phyloP scores from a whole-genome alignment of 148 eudicot genomes.

The Silene latifolia region DNA sequence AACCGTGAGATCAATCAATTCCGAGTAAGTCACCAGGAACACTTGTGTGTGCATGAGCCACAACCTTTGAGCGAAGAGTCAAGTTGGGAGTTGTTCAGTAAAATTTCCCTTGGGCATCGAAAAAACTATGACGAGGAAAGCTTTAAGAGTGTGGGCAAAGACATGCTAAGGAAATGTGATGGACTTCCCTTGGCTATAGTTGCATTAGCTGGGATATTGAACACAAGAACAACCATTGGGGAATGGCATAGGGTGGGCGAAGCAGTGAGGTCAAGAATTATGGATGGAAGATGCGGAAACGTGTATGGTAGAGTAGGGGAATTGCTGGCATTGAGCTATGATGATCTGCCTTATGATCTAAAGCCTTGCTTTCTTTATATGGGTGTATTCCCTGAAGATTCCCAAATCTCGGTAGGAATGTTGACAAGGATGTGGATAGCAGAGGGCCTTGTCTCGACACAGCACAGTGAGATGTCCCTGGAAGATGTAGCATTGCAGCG shows the following conservation, averaged over 20 bases:
- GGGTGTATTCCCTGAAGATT: conserved; percentile 27
- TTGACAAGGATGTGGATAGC: conserved; percentile 26
- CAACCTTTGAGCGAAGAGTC: conserved; percentile 22
- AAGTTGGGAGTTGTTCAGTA: conserved; percentile 37
- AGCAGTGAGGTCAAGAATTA: conserved; percentile 8
- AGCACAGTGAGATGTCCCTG: conserved; percentile 4
- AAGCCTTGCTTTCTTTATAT: conserved; percentile 30
- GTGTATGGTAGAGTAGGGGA: conserved; percentile 12
- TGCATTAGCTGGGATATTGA: conserved; percentile 33
- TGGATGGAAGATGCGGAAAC: conserved; percentile 10
- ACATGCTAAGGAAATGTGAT: conserved; percentile 30
- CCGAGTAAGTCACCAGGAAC: conserved; percentile 5
- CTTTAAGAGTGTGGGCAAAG: conserved; percentile 29
- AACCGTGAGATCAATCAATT: conserved; percentile 12
- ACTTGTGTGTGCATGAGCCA: conserved; percentile 24
- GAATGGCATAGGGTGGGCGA: conserved; percentile 20
- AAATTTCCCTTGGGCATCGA: conserved; percentile 23
- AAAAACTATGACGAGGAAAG: not conserved
- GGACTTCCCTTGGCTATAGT: conserved; percentile 43
- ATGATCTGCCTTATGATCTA: conserved; percentile 18
- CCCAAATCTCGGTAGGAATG: conserved; percentile 7
- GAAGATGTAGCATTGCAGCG: conserved; percentile 20
- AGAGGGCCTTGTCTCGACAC: conserved; percentile 21
- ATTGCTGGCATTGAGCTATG: conserved; percentile 20
- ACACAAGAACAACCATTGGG: conserved; percentile 8